A percentile compares a stretch with the other conserved stretches of the same genome.
These are phyloP conservation scores for Gracilaria caudata DNA, from an alignment of 23 red algal genomes.

Conservation along the genomic window DNA sequence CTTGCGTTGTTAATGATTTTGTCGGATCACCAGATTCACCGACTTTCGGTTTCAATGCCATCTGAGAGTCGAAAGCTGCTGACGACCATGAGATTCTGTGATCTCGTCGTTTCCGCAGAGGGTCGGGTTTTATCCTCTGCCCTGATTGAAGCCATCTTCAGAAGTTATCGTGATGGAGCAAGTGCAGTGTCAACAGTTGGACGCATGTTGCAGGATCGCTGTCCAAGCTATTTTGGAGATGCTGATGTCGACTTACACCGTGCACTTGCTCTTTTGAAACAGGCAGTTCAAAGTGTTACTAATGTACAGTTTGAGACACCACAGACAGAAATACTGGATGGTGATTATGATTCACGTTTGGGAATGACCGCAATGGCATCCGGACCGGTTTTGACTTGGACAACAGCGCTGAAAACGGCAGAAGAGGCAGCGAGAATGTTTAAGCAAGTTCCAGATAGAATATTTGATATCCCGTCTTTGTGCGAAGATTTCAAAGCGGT, in stretches of 20 bases:
- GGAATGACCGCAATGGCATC: constrained; percentile 18
- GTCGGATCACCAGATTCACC: constrained; percentile 75
- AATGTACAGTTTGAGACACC: constrained; percentile 26
- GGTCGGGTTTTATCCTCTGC: constrained; percentile 56
- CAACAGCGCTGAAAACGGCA: constrained; percentile 32
- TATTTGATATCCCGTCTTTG: constrained; percentile 61
- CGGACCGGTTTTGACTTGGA: constrained; percentile 10
- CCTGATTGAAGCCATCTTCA: constrained; percentile 72
- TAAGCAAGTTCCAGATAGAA: constrained; percentile 60
- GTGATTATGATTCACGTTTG: constrained; percentile 21
- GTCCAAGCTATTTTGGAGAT: constrained; percentile 77
- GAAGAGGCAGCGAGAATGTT: constrained; percentile 46
- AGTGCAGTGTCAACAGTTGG: constrained; percentile 46
- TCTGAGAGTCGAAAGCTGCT: constrained; percentile 37
- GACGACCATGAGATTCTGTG: constrained; percentile 64
- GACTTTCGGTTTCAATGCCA: constrained; percentile 65
- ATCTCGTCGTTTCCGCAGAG: constrained; percentile 53
- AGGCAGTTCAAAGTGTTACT: constrained; percentile 37
- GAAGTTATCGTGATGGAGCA: constrained; percentile 53
- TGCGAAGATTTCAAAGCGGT: constrained; percentile 49
- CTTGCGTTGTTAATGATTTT: constrained; percentile 75
- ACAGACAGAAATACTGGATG: constrained; percentile 13
- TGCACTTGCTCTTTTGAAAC: constrained; percentile 63
- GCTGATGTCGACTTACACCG: constrained; percentile 69
- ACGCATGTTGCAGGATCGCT: constrained; percentile 66